Base-by-base conservation (phyloP, 169 alveolate genomes). In the Plasmodium berghei region DNA sequence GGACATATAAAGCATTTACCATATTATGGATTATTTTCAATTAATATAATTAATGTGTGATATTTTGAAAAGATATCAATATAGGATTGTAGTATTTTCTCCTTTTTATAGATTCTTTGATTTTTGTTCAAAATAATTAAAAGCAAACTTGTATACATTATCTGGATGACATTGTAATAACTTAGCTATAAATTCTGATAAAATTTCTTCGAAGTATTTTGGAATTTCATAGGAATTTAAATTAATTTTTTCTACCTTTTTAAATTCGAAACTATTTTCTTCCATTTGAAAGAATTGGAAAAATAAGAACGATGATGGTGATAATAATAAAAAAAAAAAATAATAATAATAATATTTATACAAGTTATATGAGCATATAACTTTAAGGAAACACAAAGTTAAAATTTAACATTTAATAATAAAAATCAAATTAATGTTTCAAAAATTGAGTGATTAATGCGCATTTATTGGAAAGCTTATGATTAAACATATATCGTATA, bases 151-250 rank as follows among this genome's bases (percentile, higher is more conserved):
- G 45, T 49, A 66, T 45, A 61, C 61, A 80, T 80, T 80, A 46
- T 80, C 71, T 24, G 90, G 90, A 14, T 80, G 48, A 1, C 6
- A 10, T 46, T 66, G 54, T 45, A 80, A 45, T 28, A 80, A 55
- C 55, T 64, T 64, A n/a, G 90, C 90, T 26, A 66, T 34, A 48
- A 80, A 80, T 46, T 80, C 90, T 9, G 90, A 80, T 54, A 80
- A 46, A 9, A 80, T 26, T 80, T 80, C 90, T 46, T 80, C 90
- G 18, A 80, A 80, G 34, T 34, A 66, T 22, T 34, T 42, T 9
- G 90, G 90, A 20, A 80, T 56, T 64, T 66, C 66, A 66, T 64
- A 80, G 24, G 64, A 64, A 46, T 80, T 72, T 56, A 80, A 61
- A 59, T 80, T 80, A 1, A 80, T 24, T 40, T 80, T 64, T 45